These are phyloP conservation scores for Saraca asoca DNA, from an alignment of 331 rosid species.

Conservation along the genomic window DNA sequence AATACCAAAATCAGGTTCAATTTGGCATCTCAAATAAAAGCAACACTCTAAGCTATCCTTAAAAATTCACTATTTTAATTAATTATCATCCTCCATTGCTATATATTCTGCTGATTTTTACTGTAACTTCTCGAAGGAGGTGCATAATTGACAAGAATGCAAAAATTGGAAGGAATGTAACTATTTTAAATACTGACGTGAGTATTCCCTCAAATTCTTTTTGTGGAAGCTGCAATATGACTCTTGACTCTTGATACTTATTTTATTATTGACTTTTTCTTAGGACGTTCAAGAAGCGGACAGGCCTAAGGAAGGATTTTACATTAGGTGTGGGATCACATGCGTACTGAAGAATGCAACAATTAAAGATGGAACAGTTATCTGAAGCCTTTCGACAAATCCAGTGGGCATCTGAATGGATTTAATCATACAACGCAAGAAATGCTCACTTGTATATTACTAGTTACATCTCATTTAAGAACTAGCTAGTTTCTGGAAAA, in stretches of 20 bases:
- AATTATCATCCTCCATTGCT: too few relatives aligned
- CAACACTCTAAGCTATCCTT: conserved; percentile 5
- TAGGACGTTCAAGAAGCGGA: conserved; percentile 92
- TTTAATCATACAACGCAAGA: not conserved
- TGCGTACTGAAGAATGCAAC: conserved; percentile 74
- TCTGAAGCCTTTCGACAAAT: conserved; percentile 42
- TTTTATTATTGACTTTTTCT: conserved; percentile 25
- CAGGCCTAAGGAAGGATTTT: conserved; percentile 68
- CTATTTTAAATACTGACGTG: conserved; percentile 73
- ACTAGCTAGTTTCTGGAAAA: not conserved
- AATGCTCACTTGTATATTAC: conserved; percentile 31
- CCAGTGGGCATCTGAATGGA: not conserved
- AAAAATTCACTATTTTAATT: not conserved
- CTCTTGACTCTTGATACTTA: conserved; percentile 9
- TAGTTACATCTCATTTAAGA: conserved; percentile 17
- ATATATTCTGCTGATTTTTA: conserved; percentile 15
- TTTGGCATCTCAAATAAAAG: conserved; percentile 19
- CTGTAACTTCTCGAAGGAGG: conserved; percentile 49
- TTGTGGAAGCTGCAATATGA: not conserved
- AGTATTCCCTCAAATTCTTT: conserved; percentile 35
- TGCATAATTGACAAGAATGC: conserved; percentile 99
- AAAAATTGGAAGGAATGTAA: conserved; percentile 80
- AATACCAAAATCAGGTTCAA: conserved; percentile 86
- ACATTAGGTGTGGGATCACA: conserved; percentile 74
- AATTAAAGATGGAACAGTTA: conserved; percentile 70